phyloP scores from a whole-genome alignment of 768 basidiomycete genomes.

The Russula dissimulans region DNA sequence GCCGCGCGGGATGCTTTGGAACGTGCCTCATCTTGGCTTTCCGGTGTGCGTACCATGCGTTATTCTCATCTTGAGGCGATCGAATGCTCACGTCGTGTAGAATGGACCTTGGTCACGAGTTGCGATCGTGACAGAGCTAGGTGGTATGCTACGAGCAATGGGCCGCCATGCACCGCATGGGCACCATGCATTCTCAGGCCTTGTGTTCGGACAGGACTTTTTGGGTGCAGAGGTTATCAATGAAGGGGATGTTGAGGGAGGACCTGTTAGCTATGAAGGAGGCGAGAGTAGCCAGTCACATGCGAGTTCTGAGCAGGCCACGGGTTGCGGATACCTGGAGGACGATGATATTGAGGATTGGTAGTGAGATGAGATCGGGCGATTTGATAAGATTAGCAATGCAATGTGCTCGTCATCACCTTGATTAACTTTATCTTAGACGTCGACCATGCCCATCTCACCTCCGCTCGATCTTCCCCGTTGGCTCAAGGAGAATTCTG shows the following conservation, averaged over 20 bases:
- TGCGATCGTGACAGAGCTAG: constrained; percentile 10
- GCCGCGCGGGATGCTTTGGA: constrained; percentile 52
- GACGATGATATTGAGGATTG: constrained; percentile 19
- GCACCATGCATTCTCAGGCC: constrained; percentile 12
- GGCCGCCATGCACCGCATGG: constrained; percentile 7
- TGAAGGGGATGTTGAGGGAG: constrained; percentile 8
- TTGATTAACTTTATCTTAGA: neutral
- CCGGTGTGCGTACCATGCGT: constrained; percentile 20
- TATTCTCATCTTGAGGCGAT: neutral
- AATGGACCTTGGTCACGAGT: constrained; percentile 10
- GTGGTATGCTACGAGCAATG: constrained; percentile 4
- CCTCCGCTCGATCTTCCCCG: constrained; percentile 82
- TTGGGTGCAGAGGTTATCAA: neutral
- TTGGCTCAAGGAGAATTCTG: constrained; percentile 78
- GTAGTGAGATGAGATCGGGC: neutral
- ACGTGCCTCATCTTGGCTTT: constrained; percentile 52
- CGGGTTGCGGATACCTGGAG: constrained; percentile 9
- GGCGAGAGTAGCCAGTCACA: neutral
- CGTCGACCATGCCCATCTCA: constrained; percentile 45
- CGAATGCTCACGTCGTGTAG: neutral
- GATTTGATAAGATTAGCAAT: no score
- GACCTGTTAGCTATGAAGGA: neutral
- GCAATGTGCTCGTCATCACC: no score
- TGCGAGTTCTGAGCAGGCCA: neutral
- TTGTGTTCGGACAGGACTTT: constrained; percentile 7